Evolutionary conservation across 2,329 filamentous ascomycete genomes (phyloP), one percentile per base, ranked within the genome.

Genomic region (Hypoxylon sp.): DNA sequence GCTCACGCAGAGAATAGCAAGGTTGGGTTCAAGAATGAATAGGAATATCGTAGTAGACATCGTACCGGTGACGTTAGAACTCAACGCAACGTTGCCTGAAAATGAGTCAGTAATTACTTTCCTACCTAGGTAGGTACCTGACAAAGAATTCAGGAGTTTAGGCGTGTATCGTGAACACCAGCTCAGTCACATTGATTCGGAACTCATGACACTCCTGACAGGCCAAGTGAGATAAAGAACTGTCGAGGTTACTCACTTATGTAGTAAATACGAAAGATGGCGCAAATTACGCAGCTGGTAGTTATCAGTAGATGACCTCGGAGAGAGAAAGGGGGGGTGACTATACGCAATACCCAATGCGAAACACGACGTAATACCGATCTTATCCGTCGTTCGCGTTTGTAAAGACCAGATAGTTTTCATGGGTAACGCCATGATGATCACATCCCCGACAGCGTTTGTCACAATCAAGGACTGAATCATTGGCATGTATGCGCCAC

Each of bases 1-100:
- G 63, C 78, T 80, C 54, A 81, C 77, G 63, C 79, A 81, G 7
- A 81, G 70, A 60, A 81, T 79, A 37, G 77, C 79, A 3, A 81
- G 74, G 53, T 79, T 80, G 0, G 79, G 78, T 56, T 81, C 80
- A 23, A 81, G 72, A 41, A 74, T 76, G 65, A 79, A 80, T 57
- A 80, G 78, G 61, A 81, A 78, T 39, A 79, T 70, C 0, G 78
- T 79, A 11, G 78, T 77, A 9, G 79, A 72, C 77, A 81, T 81
- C 25, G 79, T 81, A 1, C 75, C 78, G 0, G 79, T 81, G 25
- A 81, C 64, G 61, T 81, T 77, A 23, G 6, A 54, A 47, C 63
- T 71, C 23, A 81, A 65, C 50, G 81, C 78, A 63, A 81, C 77
- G 0, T 72, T 74, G 2, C 75, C 30, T 34, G 12, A 11, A 3